phyloP scores from a whole-genome alignment of 179 eudicot species.

The Nepenthes alata region DNA sequence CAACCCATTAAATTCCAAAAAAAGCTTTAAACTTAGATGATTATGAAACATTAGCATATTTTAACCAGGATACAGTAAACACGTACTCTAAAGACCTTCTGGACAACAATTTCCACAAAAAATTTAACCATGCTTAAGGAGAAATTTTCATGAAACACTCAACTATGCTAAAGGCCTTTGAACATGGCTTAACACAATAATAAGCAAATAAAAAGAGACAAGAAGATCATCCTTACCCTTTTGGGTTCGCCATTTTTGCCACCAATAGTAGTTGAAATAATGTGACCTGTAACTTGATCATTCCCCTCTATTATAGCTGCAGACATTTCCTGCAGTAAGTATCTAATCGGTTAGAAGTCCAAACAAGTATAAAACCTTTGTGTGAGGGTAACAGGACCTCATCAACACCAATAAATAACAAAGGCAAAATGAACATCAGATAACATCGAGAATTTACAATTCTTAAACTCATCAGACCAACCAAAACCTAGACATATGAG shows the following conservation, averaged over 20 bases:
- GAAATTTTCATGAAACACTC: background rate
- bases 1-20: slow-evolving; percentile 7
- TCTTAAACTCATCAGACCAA: background rate
- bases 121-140: no score
- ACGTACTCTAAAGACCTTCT: background rate
- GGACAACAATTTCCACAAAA: background rate
- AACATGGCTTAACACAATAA: no score
- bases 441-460: background rate
- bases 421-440: background rate
- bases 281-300: slow-evolving; percentile 82
- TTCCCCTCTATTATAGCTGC: slow-evolving; percentile 61
- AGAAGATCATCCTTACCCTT: slow-evolving; percentile 30
- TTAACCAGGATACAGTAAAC: background rate
- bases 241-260: slow-evolving; percentile 97
- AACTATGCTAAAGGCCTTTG: no score
- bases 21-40: background rate
- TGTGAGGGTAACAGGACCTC: no score
- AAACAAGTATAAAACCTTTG: background rate
- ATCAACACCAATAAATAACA: background rate
- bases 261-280: slow-evolving; percentile 81
- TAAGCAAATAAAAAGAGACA: background rate
- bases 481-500: background rate
- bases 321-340: slow-evolving; percentile 56
- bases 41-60: no score
- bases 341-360: background rate